Evolutionary conservation across 2,329 filamentous ascomycete genomes (phyloP).

Genomic region (Zymoseptoria ardabiliae): DNA sequence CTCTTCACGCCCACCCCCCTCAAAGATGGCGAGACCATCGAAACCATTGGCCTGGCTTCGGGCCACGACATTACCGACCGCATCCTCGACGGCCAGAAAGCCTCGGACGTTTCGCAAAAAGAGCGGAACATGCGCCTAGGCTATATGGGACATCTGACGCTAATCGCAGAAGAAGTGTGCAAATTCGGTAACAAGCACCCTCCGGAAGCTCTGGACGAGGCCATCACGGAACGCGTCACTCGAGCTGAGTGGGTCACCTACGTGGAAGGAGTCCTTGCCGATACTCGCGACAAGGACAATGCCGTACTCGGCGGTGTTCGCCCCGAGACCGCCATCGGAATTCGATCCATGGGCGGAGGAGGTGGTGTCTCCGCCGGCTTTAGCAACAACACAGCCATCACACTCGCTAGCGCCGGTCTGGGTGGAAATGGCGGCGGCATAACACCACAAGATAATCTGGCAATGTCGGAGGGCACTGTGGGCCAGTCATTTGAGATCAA

Average conservation of each 20-base stretch:
- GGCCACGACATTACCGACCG: slow-evolving; percentile 81
- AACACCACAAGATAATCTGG: slow-evolving; percentile 27
- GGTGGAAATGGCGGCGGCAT: slow-evolving; percentile 45
- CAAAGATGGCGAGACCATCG: slow-evolving; percentile 15
- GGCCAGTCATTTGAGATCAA: slow-evolving; percentile 30
- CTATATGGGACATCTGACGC: slow-evolving; percentile 95
- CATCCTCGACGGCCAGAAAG: slow-evolving; percentile 83
- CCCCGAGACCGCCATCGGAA: slow-evolving; percentile 79
- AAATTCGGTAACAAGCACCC: slow-evolving; percentile 96
- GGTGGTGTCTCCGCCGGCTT: slow-evolving; percentile 45
- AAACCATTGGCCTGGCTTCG: slow-evolving; percentile 41
- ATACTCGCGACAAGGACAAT: slow-evolving; percentile 92
- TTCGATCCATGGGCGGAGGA: slow-evolving; percentile 43
- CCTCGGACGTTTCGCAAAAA: slow-evolving; percentile 77
- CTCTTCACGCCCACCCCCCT: slow-evolving; percentile 52
- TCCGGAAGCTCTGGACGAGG: slow-evolving; percentile 74
- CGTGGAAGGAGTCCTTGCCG: slow-evolving; percentile 84
- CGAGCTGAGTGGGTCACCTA: slow-evolving; percentile 89
- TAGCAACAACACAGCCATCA: slow-evolving; percentile 39
- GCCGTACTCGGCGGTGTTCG: slow-evolving; percentile 94
- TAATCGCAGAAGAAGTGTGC: slow-evolving; percentile 96
- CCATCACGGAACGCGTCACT: slow-evolving; percentile 81
- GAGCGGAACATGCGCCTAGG: slow-evolving; percentile 84
- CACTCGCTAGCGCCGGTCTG: slow-evolving; percentile 72
- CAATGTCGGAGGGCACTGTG: slow-evolving; percentile 28